Conservation (phyloP, 1,284 basidiomycete species). For the Schizopora paradoxa region DNA sequence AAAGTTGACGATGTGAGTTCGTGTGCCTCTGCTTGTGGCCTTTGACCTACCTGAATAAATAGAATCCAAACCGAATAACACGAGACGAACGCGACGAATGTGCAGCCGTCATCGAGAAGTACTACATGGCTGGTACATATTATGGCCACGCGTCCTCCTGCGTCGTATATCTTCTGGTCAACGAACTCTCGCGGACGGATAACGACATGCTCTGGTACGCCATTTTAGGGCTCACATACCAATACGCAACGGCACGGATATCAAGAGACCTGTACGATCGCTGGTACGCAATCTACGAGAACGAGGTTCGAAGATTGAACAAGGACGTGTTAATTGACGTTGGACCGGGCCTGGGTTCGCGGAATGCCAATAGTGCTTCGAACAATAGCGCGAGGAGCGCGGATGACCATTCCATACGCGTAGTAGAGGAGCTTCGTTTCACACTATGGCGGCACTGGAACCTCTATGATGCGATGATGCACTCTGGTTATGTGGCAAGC, state of each 20-base stretch:
- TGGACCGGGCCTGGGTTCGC: constrained; percentile 31
- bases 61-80: constrained; percentile 47
- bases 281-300: constrained; percentile 72
- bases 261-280: constrained; percentile 83
- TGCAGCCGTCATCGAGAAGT: constrained; percentile 63
- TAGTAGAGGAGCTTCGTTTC: constrained; percentile 86
- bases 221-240: constrained; percentile 89
- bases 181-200: constrained; percentile 83
- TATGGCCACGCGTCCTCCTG: constrained; percentile 88
- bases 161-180: constrained; percentile 88
- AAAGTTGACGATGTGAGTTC: constrained; percentile 41
- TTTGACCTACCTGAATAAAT: constrained; percentile 5
- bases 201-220: constrained; percentile 95
- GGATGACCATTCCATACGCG: constrained; percentile 78
- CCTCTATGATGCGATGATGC: constrained; percentile 95
- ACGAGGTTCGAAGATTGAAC: constrained; percentile 89
- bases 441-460: constrained; percentile 97
- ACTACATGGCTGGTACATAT: constrained; percentile 84
- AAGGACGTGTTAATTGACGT: constrained; percentile 14
- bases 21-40: constrained; percentile 17
- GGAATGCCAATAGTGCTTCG: constrained; percentile 39
- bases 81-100: constrained; percentile 65
- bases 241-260: constrained; percentile 86
- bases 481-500: constrained; percentile 93
- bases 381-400: constrained; percentile 47